phyloP scores from a whole-genome alignment of 805 yeast genomes.

The Saccharomyces paradoxus region DNA sequence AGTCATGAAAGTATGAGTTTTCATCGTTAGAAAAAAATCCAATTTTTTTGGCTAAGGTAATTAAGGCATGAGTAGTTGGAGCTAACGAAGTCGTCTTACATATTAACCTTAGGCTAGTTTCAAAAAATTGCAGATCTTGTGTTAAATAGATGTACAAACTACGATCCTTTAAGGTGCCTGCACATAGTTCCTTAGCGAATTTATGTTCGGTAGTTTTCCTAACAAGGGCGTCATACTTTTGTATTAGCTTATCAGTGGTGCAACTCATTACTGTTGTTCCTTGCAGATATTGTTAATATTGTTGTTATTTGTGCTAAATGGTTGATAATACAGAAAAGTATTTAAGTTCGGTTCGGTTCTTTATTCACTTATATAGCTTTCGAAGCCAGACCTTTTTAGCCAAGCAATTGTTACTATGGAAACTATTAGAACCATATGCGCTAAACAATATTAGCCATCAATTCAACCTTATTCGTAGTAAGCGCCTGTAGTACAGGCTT shows the following conservation, averaged over 20 bases:
- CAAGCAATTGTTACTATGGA: constrained; percentile 1
- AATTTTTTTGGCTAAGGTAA: constrained; percentile 40
- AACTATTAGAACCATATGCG: constrained; percentile 3
- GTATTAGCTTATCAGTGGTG: constrained; percentile 20
- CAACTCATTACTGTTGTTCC: constrained; percentile 5
- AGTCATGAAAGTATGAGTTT: constrained; percentile 39
- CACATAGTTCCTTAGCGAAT: constrained; percentile 39
- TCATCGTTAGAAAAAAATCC: constrained; percentile 44
- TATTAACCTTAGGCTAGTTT: constrained; percentile 35
- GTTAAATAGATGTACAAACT: constrained; percentile 38
- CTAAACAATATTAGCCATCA: constrained; percentile 6
- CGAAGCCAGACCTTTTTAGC: background rate
- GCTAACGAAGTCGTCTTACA: constrained; percentile 40
- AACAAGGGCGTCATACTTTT: constrained; percentile 21
- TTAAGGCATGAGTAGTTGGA: constrained; percentile 33
- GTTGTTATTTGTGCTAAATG: background rate
- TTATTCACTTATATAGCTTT: background rate
- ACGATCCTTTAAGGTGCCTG: constrained; percentile 38
- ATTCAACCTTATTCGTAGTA: constrained; percentile 7
- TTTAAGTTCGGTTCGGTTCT: background rate
- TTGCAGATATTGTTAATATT: background rate
- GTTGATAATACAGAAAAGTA: background rate
- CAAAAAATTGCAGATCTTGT: constrained; percentile 44
- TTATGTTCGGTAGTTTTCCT: constrained; percentile 32
- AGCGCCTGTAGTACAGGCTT: constrained; percentile 22